Evolutionary conservation across 352 stramenopile species (phyloP).

Genomic region (Phytophthora sp.): DNA sequence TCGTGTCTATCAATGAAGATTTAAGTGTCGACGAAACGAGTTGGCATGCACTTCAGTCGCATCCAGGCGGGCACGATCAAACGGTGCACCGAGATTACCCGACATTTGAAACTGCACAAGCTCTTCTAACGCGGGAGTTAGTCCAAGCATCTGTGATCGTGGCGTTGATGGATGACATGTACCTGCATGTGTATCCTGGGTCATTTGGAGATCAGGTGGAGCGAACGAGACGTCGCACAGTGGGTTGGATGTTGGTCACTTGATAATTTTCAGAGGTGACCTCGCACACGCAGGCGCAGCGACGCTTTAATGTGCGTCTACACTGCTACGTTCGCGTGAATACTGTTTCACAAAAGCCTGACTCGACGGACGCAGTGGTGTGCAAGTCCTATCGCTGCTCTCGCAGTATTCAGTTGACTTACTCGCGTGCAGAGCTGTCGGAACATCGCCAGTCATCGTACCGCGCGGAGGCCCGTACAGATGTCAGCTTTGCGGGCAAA

Average conservation of each 20-base stretch:
- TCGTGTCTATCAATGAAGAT: neutral
- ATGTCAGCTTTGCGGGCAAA: neutral
- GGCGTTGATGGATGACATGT: neutral
- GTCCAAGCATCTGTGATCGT: neutral
- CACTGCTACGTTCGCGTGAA: neutral
- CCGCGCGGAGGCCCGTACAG: neutral
- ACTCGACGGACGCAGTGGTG: neutral
- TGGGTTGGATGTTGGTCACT: neutral
- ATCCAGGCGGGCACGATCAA: neutral
- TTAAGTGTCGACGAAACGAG: neutral
- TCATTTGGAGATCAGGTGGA: neutral
- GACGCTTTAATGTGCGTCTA: neutral
- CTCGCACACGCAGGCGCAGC: neutral
- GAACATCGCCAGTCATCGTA: neutral
- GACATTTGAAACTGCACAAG: neutral
- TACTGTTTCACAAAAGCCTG: neutral
- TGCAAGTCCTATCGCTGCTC: neutral
- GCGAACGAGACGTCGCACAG: neutral
- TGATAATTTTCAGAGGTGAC: neutral
- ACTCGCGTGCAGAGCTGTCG: neutral
- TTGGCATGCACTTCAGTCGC: neutral
- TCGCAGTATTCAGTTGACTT: neutral
- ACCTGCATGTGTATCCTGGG: neutral
- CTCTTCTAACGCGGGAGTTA: neutral
- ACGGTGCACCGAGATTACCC: neutral